Percentiles rank a stretch among this genome's conserved stretches.
These are phyloP conservation scores for Starmerella stigmatis DNA, from an alignment of 805 yeast species.

Conservation along the genomic window DNA sequence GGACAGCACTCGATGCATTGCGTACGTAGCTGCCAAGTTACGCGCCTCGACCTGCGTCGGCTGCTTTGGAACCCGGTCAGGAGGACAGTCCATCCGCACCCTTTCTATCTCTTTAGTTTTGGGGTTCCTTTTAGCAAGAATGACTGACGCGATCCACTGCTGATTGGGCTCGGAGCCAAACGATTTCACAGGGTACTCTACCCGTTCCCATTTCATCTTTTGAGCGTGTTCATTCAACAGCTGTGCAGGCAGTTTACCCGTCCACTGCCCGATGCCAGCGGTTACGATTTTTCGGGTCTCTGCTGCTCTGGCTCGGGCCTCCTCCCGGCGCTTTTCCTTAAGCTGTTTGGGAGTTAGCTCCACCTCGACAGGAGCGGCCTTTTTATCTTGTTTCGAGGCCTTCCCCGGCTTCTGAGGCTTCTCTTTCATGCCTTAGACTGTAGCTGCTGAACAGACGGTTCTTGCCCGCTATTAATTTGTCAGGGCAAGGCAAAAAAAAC, in stretches of 20 bases:
- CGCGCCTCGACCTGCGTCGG: constrained; percentile 83
- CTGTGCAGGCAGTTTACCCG: constrained; percentile 86
- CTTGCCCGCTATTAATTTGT: no score
- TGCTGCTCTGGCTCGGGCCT: constrained; percentile 28
- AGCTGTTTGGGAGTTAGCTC: constrained; percentile 29
- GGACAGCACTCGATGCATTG: constrained; percentile 65
- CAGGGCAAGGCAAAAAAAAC: background rate
- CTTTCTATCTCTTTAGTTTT: constrained; percentile 59
- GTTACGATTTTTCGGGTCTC: constrained; percentile 35
- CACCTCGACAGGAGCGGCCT: constrained; percentile 6
- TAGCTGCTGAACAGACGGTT: background rate
- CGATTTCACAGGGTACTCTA: constrained; percentile 51
- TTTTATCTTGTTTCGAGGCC: constrained; percentile 14
- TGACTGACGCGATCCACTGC: constrained; percentile 59
- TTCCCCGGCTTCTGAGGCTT: constrained; percentile 21
- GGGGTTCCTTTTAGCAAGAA: constrained; percentile 64
- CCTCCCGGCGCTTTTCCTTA: constrained; percentile 30
- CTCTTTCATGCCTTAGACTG: constrained; percentile 14
- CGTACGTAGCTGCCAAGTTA: constrained; percentile 82
- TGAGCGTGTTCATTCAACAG: constrained; percentile 79
- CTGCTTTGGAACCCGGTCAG: constrained; percentile 48
- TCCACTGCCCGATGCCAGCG: constrained; percentile 71
- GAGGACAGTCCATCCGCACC: constrained; percentile 44
- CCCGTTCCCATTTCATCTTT: constrained; percentile 80
- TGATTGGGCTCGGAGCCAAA: constrained; percentile 24